Evolutionary conservation across 1,139 yeast species (phyloP).

Genomic region (Yamadazyma spencermartinsiae): DNA sequence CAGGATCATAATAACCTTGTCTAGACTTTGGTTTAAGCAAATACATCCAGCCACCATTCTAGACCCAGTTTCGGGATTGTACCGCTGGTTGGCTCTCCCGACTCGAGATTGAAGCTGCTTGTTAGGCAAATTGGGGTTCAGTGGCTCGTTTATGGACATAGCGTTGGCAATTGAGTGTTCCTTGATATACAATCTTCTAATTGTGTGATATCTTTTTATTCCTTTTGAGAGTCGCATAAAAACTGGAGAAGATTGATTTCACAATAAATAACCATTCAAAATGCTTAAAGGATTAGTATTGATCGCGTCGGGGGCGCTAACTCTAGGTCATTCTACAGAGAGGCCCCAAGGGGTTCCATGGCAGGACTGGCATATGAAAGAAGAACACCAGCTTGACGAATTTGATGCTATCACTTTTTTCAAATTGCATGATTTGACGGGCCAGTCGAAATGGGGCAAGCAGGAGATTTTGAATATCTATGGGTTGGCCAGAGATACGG

Average conservation of each 20-base stretch:
- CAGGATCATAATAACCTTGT: constrained; percentile 72
- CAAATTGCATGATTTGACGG: constrained; percentile 69
- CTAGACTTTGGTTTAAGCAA: constrained; percentile 57
- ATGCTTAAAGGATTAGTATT: constrained; percentile 4
- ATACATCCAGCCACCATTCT: constrained; percentile 91
- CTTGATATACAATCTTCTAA: not conserved
- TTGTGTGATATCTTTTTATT: too few species aligned
- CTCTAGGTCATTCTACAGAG: constrained; percentile 13
- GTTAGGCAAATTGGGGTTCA: constrained; percentile 17
- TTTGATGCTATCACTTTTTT: constrained; percentile 82
- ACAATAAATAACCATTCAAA: too few species aligned
- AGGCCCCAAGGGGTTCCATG: constrained; percentile 56
- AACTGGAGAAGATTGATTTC: too few species aligned
- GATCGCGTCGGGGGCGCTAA: constrained; percentile 1
- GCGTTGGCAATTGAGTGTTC: not conserved
- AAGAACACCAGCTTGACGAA: constrained; percentile 76
- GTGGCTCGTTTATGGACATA: not conserved
- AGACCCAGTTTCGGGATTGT: constrained; percentile 62
- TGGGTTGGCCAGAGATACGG: constrained; percentile 70
- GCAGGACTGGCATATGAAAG: constrained; percentile 89
- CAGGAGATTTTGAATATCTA: constrained; percentile 76
- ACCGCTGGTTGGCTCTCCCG: constrained; percentile 42
- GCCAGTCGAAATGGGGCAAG: constrained; percentile 52
- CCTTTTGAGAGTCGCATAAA: too few species aligned
- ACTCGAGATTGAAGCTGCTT: constrained; percentile 29